These are phyloP conservation scores for Hyphodiscus hymeniophilus DNA, from an alignment of 495 filamentous ascomycete genomes.

Conservation along the genomic window DNA sequence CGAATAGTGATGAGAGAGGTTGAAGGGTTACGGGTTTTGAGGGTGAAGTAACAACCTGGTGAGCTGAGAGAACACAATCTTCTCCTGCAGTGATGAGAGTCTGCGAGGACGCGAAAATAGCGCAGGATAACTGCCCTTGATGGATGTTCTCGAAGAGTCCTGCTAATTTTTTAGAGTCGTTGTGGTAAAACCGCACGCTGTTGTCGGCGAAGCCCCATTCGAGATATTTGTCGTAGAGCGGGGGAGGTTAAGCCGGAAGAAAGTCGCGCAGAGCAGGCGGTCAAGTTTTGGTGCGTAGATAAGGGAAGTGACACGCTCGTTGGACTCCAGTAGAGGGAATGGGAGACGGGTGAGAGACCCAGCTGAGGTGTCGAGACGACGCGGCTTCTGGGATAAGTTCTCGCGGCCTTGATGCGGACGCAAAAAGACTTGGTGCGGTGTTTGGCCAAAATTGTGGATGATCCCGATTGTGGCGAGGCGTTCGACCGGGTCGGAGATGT, in stretches of 20 bases:
- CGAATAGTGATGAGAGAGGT: constrained; percentile 75
- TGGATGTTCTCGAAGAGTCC: constrained; percentile 92
- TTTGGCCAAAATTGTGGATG: constrained; percentile 98
- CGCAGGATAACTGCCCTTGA: constrained; percentile 73
- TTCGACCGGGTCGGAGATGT: constrained; percentile 81
- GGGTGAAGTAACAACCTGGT: constrained; percentile 50
- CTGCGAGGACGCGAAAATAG: constrained; percentile 77
- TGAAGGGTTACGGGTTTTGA: constrained; percentile 69
- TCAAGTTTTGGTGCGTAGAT: constrained; percentile 74
- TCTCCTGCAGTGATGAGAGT: constrained; percentile 85
- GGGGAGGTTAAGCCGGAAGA: constrained; percentile 83
- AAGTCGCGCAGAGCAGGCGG: constrained; percentile 72
- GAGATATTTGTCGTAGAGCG: constrained; percentile 79
- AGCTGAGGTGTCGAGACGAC: constrained; percentile 68
- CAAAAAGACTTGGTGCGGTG: constrained; percentile 87
- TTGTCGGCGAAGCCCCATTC: constrained; percentile 96
- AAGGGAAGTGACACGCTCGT: constrained; percentile 71
- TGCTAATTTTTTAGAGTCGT: constrained; percentile 43
- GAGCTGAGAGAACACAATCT: constrained; percentile 84
- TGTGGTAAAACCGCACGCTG: constrained; percentile 79
- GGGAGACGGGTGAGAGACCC: constrained; percentile 74
- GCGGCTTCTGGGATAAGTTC: constrained; percentile 47
- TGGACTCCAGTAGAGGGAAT: constrained; percentile 71
- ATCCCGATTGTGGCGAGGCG: constrained; percentile 82
- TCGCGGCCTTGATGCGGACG: constrained; percentile 70